phyloP scores from a whole-genome alignment of 2,329 filamentous ascomycete genomes.

The Thermochaetoides dissita region DNA sequence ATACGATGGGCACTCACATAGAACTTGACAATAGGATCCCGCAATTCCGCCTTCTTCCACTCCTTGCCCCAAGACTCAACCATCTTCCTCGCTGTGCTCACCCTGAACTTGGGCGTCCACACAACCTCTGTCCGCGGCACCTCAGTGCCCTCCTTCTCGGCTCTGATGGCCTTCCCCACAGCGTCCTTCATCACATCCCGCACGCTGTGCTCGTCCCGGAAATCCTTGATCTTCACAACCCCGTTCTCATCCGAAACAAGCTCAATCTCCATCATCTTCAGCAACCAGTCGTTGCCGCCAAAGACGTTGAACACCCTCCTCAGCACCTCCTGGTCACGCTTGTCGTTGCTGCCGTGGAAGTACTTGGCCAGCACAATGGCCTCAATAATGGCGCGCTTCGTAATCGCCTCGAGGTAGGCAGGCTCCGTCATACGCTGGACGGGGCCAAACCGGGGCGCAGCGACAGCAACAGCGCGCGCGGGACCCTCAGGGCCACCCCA shows the following conservation, averaged over 20 bases:
- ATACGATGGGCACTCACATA: no score
- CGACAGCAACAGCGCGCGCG: neutral
- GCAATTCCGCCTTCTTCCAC: conserved; percentile 46
- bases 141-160: conserved; percentile 1
- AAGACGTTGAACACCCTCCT: conserved; percentile 1
- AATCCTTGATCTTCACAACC: conserved; percentile 25
- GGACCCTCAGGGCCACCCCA: conserved; percentile 24
- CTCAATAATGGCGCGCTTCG: conserved; percentile 39
- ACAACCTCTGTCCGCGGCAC: no score
- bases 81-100: conserved; percentile 28
- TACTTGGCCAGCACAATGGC: no score
- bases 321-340: no score
- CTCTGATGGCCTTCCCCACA: neutral
- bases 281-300: conserved; percentile 9
- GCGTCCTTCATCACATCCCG: conserved; percentile 13
- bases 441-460: conserved; percentile 11
- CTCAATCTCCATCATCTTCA: conserved; percentile 20
- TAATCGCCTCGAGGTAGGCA: conserved; percentile 31
- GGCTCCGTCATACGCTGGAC: conserved; percentile 27
- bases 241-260: conserved; percentile 27
- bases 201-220: conserved; percentile 17
- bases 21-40: conserved; percentile 52
- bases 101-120: no score
- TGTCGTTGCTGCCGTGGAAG: no score
- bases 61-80: conserved; percentile 33